Evolutionary conservation across 2,329 filamentous ascomycete species (phyloP), one percentile per base, ranked within the genome.

Genomic region (Ophiocordyceps australis): DNA sequence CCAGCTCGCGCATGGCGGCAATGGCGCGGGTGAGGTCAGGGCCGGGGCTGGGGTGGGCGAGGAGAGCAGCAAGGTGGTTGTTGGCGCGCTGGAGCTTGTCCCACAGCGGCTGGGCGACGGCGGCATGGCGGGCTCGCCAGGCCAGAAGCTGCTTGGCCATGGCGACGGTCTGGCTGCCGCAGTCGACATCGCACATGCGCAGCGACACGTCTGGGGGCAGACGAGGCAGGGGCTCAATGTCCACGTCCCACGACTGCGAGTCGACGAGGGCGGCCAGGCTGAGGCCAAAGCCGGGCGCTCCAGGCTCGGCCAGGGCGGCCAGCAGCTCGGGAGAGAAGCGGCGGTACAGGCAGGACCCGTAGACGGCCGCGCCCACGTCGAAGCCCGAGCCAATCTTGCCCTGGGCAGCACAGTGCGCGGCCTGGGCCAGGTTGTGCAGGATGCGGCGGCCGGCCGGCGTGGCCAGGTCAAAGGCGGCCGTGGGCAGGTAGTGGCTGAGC

Each of bases 361-460:
- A 94, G 11, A 93, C 82, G 12, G 89, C 89, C 15, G 79, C 75
- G 0, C 86, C 89, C 27, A 98, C 78, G 46, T 98, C 89, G 47
- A 98, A 98, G 13, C 89, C 89, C 1, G 79, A 89, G 25, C 89
- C 89, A 12, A 98, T 74, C 52, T 98, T 98, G 14, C 89, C 89
- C 55, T 98, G 89, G 0, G 89, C 89, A 2, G 86, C 82, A 45
- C 86, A 94, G 55, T 98, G 89, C 4, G 82, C 76, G 2, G 80
- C 79, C 57, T 98, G 89, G 0, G 86, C 77, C 26, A 98, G 72
- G 51, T 95, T 95, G 57, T 98, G 89, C 28, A 94, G 63, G 25
- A 65, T 65, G 16, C 58, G 56, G 36, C 62, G 62, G 26, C 72
- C 68, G 1, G 51, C 36, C 1, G 60, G 52, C 24, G 62, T 58